phyloP scores from a whole-genome alignment of 495 filamentous ascomycete genomes.

The Daldinia vernicosa region DNA sequence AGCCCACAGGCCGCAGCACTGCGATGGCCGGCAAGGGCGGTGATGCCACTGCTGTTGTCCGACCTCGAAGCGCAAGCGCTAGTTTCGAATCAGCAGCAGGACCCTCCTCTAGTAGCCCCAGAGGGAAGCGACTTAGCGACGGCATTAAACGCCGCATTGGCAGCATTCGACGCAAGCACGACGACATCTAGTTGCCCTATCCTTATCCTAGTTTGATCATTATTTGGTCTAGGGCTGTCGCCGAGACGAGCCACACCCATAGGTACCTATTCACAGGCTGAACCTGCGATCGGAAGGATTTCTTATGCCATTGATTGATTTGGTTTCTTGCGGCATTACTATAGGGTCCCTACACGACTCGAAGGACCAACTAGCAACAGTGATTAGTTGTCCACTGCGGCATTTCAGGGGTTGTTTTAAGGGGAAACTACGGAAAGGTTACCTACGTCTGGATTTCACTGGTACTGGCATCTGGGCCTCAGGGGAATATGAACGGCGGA shows the following conservation, averaged over 20 bases:
- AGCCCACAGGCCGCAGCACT: slow-evolving; percentile 30
- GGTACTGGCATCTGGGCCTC: not conserved
- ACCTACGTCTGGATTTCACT: not conserved
- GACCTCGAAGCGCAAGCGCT: slow-evolving; percentile 50
- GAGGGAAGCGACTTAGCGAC: slow-evolving; percentile 51
- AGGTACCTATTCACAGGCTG: not conserved
- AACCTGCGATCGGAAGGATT: not conserved
- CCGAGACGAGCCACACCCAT: not conserved
- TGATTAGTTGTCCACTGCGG: no score
- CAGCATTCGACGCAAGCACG: slow-evolving; percentile 53
- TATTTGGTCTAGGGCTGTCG: not conserved
- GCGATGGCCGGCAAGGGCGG: not conserved
- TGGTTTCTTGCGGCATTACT: no score
- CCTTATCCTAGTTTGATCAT: not conserved
- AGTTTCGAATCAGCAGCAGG: slow-evolving; percentile 41
- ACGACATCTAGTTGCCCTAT: slow-evolving; percentile 9
- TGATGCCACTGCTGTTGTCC: slow-evolving; percentile 16
- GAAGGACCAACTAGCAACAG: no score
- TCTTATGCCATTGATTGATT: not conserved
- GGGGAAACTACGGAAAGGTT: not conserved
- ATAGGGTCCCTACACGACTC: no score
- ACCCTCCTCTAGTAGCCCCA: slow-evolving; percentile 42
- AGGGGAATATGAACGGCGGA: not conserved
- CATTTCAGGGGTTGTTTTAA: no score
- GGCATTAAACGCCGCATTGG: slow-evolving; percentile 58